Evolutionary conservation across 805 yeast species (phyloP), one percentile per base, ranked within the genome.

Genomic region (Candida nemodendra): DNA sequence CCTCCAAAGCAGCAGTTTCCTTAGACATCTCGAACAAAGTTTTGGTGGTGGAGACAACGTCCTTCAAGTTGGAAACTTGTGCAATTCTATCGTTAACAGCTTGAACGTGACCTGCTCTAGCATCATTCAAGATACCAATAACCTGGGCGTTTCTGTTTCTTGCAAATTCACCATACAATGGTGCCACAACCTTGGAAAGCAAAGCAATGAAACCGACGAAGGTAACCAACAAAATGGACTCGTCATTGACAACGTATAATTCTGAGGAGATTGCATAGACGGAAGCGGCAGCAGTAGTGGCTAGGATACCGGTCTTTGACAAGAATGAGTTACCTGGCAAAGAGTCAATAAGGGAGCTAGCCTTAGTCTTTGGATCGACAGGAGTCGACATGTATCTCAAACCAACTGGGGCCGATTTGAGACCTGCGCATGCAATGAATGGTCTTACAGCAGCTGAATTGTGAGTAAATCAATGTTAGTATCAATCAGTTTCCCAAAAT

Each of bases 1-100:
- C 95, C 78, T 93, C 99, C 61, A 90, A 78, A 71, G 84, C 78
- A 53, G 95, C 96, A 48, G 99, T 91, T 74, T 93, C 96, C 76
- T 88, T 90, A 47, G 99, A 91, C 42, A 91, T 79, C 59, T 87
- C 93, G 59, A 93, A 93, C 61, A 93, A 78, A 57, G 84, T 83
- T 72, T 88, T 81, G 65, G 99, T 93, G 61, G 91, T 84, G 51
- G 81, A 71, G 50, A 88, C 95, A 64, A 93, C 96, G 59, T 88
- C 93, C 72, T 86, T 84, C 66, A 93, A 79, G 71, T 84, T 84
- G 52, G 87, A 72, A 41, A 93, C 98, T 51, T 86, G 78, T 44
- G 74, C 83, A 57, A 93, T 91, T 78, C 98, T 88, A 54, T 77
- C 83, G 71, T 90, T 81, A 55, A 93, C 98, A 39, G 98, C 96